phyloP scores from a whole-genome alignment of 768 basidiomycete species.

The Botryobasidium botryosum region DNA sequence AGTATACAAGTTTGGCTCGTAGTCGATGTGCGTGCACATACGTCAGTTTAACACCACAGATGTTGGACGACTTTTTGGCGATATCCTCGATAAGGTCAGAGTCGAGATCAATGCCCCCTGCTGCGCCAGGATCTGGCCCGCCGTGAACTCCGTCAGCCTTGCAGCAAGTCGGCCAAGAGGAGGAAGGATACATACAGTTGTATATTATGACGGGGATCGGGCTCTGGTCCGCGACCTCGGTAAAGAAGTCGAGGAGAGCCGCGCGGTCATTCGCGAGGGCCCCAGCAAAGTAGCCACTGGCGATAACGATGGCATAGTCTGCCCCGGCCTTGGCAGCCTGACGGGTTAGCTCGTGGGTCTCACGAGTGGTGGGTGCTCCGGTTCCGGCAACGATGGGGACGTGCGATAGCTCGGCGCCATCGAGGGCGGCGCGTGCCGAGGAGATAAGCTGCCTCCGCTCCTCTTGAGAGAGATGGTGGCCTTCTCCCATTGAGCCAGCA shows the following conservation, averaged over 20 bases:
- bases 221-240: slow-evolving; percentile 59
- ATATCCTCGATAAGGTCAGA: slow-evolving; percentile 75
- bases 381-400: slow-evolving; percentile 70
- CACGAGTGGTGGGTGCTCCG: slow-evolving; percentile 67
- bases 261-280: slow-evolving; percentile 42
- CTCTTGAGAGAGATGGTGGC: slow-evolving; percentile 46
- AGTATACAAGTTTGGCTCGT: not conserved
- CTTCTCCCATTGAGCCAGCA: slow-evolving; percentile 77
- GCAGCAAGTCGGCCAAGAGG: too few species aligned
- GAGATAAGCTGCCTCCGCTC: slow-evolving; percentile 53
- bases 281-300: slow-evolving; percentile 76
- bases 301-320: slow-evolving; percentile 72
- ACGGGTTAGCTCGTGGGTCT: slow-evolving; percentile 55
- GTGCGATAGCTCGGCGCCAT: slow-evolving; percentile 31
- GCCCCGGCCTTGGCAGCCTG: slow-evolving; percentile 77
- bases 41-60: slow-evolving; percentile 82
- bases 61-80: slow-evolving; percentile 56
- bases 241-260: slow-evolving; percentile 65
- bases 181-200: slow-evolving; percentile 72
- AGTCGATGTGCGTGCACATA: slow-evolving; percentile 22
- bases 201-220: slow-evolving; percentile 81
- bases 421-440: slow-evolving; percentile 52
- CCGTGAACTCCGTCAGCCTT: too few species aligned
- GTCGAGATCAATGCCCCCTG: slow-evolving; percentile 81
- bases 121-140: slow-evolving; percentile 77